Evolutionary conservation across 371 early-diverging fungal species (phyloP).

Genomic region (Rhizopus stolonifer): DNA sequence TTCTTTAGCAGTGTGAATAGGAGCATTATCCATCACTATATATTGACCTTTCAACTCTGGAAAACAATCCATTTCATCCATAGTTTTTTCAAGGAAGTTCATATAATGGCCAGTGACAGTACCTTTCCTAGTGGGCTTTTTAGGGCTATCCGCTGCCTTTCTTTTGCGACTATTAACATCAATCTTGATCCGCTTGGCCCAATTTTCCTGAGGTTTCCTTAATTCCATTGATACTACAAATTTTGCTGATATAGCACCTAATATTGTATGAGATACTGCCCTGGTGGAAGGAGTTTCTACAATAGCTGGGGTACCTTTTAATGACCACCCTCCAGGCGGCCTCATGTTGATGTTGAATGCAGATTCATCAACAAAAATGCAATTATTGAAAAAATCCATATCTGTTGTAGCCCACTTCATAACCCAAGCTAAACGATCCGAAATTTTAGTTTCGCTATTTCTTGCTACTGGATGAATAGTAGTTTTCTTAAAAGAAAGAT

Average conservation of each 20-base stretch:
- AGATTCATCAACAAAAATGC: slow-evolving; percentile 19
- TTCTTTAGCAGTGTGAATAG: slow-evolving; percentile 21
- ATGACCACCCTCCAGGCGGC: slow-evolving; percentile 15
- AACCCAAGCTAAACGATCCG: slow-evolving; percentile 10
- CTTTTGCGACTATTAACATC: slow-evolving; percentile 9
- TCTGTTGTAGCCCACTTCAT: slow-evolving; percentile 7
- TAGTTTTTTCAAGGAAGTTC: slow-evolving; percentile 20
- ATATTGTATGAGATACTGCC: slow-evolving; percentile 18
- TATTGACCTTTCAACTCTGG: slow-evolving; percentile 24
- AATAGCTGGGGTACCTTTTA: slow-evolving; percentile 22
- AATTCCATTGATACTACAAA: slow-evolving; percentile 12
- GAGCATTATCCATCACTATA: slow-evolving; percentile 19
- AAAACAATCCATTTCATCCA: slow-evolving; percentile 20
- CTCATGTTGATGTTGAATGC: slow-evolving; percentile 21
- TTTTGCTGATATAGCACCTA: slow-evolving; percentile 20
- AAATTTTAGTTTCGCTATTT: slow-evolving; percentile 11
- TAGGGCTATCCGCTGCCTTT: slow-evolving; percentile 3
- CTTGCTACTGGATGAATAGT: slow-evolving; percentile 5
- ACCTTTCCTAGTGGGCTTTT: slow-evolving; percentile 9
- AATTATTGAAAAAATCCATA: slow-evolving; percentile 13
- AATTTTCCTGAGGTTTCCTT: slow-evolving; percentile 12
- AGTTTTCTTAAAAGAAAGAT: slow-evolving; percentile 14
- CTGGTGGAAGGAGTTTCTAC: slow-evolving; percentile 18
- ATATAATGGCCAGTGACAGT: slow-evolving; percentile 22
- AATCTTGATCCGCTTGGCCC: slow-evolving; percentile 7